phyloP scores from a whole-genome alignment of 2,329 filamentous ascomycete species.

The Botrytis deweyae region DNA sequence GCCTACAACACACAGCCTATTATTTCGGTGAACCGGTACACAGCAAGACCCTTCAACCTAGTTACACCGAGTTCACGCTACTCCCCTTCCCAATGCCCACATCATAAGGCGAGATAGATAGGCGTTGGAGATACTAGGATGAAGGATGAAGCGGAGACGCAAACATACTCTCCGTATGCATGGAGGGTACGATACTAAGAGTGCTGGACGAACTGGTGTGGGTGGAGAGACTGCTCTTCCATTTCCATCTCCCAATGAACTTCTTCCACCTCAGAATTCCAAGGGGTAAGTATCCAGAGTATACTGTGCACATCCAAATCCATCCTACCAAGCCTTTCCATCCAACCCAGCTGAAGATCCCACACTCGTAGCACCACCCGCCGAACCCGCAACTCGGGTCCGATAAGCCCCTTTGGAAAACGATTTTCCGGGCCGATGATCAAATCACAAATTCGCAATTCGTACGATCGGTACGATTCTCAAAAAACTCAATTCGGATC shows the following conservation, averaged over 20 bases:
- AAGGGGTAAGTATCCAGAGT: background rate
- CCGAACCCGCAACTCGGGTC: slow-evolving; percentile 1
- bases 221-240: background rate
- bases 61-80: slow-evolving; percentile 3
- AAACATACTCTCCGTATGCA: background rate
- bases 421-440: background rate
- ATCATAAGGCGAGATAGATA: background rate
- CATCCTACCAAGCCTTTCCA: background rate
- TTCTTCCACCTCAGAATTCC: background rate
- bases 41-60: background rate
- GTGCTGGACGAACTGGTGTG: background rate
- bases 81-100: background rate
- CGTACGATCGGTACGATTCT: background rate
- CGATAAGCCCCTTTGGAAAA: background rate
- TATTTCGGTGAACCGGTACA: background rate
- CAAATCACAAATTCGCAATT: background rate
- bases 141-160: background rate
- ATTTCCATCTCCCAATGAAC: background rate
- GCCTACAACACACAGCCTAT: background rate
- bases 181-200: background rate
- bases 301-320: background rate
- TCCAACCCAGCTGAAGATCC: background rate
- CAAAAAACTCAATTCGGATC: background rate
- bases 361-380: background rate
- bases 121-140: background rate